phyloP scores from a whole-genome alignment of 1,139 yeast genomes.

The Suhomyces taliae region DNA sequence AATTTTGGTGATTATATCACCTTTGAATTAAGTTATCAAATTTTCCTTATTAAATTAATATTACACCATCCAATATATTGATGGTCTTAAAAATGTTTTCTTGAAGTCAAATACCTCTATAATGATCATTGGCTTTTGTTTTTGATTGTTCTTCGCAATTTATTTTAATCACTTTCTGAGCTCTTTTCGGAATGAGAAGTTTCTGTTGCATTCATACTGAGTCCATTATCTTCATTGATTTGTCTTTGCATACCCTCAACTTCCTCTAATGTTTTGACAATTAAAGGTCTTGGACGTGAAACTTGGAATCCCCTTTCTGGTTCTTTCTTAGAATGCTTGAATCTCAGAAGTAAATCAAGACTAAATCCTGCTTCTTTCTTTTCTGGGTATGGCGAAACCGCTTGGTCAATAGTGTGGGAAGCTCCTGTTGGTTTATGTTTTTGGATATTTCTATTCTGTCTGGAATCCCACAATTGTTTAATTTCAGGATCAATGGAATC shows the following conservation, averaged over 20 bases:
- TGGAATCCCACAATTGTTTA: conserved; percentile 49
- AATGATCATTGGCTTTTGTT: no score
- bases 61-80: no score
- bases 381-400: no score
- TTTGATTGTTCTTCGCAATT: no score
- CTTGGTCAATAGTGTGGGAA: not conserved
- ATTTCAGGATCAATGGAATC: conserved; percentile 52
- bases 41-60: no score
- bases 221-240: not conserved
- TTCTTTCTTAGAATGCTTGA: conserved; percentile 2
- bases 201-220: not conserved
- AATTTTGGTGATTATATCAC: not conserved
- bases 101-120: no score
- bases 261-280: conserved; percentile 26
- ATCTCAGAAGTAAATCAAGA: not conserved
- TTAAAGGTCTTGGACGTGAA: conserved; percentile 42
- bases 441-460: conserved; percentile 22
- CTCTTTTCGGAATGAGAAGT: not conserved
- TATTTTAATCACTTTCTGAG: not conserved
- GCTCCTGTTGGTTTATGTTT: not conserved
- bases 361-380: no score
- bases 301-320: conserved; percentile 38
- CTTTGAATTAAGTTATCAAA: no score
- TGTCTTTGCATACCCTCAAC: not conserved
- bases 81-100: no score